Base-by-base conservation (phyloP, 164 flowering plant genomes). In the Magnolia sinica region DNA sequence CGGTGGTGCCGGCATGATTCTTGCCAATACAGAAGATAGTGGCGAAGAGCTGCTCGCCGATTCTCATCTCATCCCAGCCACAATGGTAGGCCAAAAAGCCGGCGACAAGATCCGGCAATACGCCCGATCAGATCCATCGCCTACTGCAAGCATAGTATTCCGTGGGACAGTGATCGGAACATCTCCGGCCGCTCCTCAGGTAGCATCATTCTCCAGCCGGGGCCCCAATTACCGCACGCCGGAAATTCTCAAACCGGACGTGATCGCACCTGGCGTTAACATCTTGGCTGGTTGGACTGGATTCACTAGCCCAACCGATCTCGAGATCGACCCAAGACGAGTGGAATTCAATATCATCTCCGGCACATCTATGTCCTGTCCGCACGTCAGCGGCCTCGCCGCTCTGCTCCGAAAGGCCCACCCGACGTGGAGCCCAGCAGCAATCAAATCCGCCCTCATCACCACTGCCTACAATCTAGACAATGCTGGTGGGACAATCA, bases 281-380 rank as follows among this genome's bases (percentile, higher is more conserved):
- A 91, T 96, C 51, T 72, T 94, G 14, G 98, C 99, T 0, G 96
- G 89, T 13, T 94, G 99, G 99, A 91, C 98, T 70, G 98, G 96
- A 1, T 18, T 13, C 23, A 61, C 72, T 3, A 79, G 88, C 5
- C 98, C 98, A 8, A 91, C 98, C 1, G 92, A 85, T 75, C 79
- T 92, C 37, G 92, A 87, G 4, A 83, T 85, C 29, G 99, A 96
- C 82, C 85, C 90, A n/a, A 84, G 99, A 77, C 83, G 94, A 23
- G 97, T 90, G 5, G 88, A 90, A 70, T 96, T 92, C 82, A 94
- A 91, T 69, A 91, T 96, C 1, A 89, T 91, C 1, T 91, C 99
- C 0, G 98, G 99, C 52, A 96, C 98, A 1, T 96, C 99, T 7
- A 94, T 96, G 98, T 82, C 98, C 50, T 94, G 98, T 78, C 98